A percentile compares a stretch with the other conserved stretches of the same genome.
phyloP scores from a whole-genome alignment of 768 basidiomycete genomes.

The Pulveroboletus sp. region DNA sequence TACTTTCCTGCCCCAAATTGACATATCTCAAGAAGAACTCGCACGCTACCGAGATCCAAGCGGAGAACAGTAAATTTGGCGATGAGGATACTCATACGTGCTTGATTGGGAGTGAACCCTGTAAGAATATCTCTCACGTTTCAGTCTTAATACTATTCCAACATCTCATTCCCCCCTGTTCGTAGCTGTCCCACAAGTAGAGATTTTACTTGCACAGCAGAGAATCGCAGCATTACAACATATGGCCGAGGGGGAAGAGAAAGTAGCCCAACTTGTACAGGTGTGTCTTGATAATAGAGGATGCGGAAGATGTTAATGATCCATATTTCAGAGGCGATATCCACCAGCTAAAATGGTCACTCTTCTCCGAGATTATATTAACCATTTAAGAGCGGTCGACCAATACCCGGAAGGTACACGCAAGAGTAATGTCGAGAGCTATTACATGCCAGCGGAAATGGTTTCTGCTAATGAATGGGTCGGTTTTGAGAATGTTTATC shows the following conservation, averaged over 20 bases:
- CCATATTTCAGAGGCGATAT: conserved; percentile 18
- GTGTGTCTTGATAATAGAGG: conserved; percentile 7
- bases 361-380: conserved; percentile 58
- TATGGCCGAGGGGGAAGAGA: conserved; percentile 13
- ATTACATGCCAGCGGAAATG: conserved; percentile 64
- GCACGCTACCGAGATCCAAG: conserved; percentile 35
- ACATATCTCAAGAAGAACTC: conserved; percentile 70
- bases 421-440: conserved; percentile 40
- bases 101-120: conserved; percentile 64
- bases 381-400: conserved; percentile 47
- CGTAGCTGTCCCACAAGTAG: conserved; percentile 59
- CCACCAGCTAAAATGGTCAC: conserved; percentile 47
- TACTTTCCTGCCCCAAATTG: conserved; percentile 77
- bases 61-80: conserved; percentile 74
- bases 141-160: not conserved
- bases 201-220: conserved; percentile 52
- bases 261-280: conserved; percentile 7
- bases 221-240: conserved; percentile 49
- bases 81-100: conserved; percentile 80
- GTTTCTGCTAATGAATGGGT: conserved; percentile 68
- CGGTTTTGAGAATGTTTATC: conserved; percentile 87
- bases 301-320: not conserved
- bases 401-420: conserved; percentile 27
- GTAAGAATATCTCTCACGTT: conserved; percentile 36
- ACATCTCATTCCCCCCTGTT: conserved; percentile 1